phyloP scores from a whole-genome alignment of 768 basidiomycete genomes.

The Botryobasidium botryosum region DNA sequence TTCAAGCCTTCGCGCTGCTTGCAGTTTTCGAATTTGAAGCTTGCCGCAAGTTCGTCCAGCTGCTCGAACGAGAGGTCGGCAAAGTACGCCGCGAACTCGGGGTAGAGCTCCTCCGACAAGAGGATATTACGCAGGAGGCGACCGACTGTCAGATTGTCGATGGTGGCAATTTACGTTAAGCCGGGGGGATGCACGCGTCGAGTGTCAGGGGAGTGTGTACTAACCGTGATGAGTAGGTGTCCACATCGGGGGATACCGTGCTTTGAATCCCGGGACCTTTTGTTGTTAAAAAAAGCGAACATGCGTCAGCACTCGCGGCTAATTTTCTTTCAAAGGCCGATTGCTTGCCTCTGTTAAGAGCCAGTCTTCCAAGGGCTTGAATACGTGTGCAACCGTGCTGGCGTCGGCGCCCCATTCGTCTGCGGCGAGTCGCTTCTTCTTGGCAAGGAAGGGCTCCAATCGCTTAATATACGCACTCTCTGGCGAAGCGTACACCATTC shows the following conservation, averaged over 20 bases:
- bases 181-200: not conserved
- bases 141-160: constrained; percentile 13
- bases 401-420: constrained; percentile 70
- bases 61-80: constrained; percentile 24
- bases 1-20: constrained; percentile 51
- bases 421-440: constrained; percentile 60
- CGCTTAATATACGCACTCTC: constrained; percentile 57
- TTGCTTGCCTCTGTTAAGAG: constrained; percentile 15
- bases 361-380: constrained; percentile 46
- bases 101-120: constrained; percentile 50
- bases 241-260: constrained; percentile 59
- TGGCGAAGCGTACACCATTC: constrained; percentile 58
- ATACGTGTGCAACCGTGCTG: constrained; percentile 34
- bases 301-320: no score
- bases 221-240: constrained; percentile 13
- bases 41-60: constrained; percentile 56
- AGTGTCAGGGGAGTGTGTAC: not conserved
- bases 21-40: constrained; percentile 58
- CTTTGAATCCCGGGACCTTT: constrained; percentile 31
- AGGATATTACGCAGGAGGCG: constrained; percentile 50
- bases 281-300: constrained; percentile 38
- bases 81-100: constrained; percentile 44
- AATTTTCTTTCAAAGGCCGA: no score
- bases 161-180: no score
- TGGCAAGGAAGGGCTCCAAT: constrained; percentile 49